Percentiles rank a stretch among this genome's conserved stretches.
These are phyloP conservation scores for Gloeostereum incarnatum DNA, from an alignment of 768 basidiomycete genomes.

Conservation along the genomic window DNA sequence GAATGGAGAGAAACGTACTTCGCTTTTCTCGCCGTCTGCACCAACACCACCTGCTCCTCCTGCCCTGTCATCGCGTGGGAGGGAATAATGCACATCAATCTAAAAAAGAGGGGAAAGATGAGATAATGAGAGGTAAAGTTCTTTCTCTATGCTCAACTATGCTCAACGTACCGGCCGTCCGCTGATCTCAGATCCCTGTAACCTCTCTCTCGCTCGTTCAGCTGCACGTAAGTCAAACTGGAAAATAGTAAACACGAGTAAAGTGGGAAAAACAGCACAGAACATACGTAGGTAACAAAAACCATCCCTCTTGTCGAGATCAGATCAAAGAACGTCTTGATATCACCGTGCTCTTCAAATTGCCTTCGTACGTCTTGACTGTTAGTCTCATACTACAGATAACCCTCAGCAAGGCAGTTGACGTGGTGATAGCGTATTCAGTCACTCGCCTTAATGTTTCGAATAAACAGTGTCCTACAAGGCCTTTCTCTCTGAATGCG, in stretches of 20 bases:
- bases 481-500: constrained; percentile 90
- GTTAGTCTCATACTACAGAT: constrained; percentile 74
- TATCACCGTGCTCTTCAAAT: constrained; percentile 92
- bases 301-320: constrained; percentile 96
- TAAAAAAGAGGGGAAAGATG: no score
- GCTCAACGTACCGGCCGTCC: constrained; percentile 82
- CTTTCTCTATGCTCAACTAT: no score
- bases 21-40: constrained; percentile 82
- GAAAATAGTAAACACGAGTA: not conserved
- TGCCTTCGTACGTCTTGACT: constrained; percentile 75
- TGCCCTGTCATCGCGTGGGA: constrained; percentile 82
- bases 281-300: constrained; percentile 94
- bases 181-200: constrained; percentile 85
- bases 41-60: no score
- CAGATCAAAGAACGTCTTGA: constrained; percentile 96
- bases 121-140: no score
- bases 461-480: constrained; percentile 92
- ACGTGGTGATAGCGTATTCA: constrained; percentile 2
- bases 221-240: constrained; percentile 93
- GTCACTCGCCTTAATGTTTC: constrained; percentile 83
- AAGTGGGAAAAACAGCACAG: not conserved
- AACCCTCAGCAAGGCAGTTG: constrained; percentile 3
- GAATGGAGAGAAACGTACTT: constrained; percentile 35
- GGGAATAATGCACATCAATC: constrained; percentile 98
- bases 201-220: constrained; percentile 80